Conservation (phyloP, 148 eudicot species). For the Cornus kousa region DNA sequence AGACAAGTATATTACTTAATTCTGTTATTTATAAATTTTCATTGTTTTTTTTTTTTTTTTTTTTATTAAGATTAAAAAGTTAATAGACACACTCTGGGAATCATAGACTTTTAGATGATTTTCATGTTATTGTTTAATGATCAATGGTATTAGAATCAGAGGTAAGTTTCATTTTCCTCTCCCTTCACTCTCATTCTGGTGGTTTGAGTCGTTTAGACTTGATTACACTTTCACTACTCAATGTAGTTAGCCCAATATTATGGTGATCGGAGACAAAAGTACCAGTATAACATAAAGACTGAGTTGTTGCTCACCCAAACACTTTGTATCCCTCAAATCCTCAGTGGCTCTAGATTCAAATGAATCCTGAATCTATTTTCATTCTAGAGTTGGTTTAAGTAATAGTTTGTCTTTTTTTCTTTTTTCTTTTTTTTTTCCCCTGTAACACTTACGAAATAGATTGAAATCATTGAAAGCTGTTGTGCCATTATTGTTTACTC, state of each 20-base stretch:
- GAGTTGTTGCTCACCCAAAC: too few relatives aligned
- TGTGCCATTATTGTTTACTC: not conserved
- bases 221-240: not conserved
- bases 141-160: not conserved
- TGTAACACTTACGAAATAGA: not conserved
- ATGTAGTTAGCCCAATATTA: not conserved
- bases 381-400: not conserved
- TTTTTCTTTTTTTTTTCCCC: not conserved
- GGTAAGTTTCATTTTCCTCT: not conserved
- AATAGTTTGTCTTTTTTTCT: not conserved
- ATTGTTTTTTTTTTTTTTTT: not conserved
- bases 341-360: not conserved
- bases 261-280: not conserved
- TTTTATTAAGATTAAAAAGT: not conserved
- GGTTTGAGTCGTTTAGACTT: not conserved
- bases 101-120: not conserved
- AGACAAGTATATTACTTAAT: conserved; percentile 43
- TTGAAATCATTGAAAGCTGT: not conserved
- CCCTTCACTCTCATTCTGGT: not conserved
- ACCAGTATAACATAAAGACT: not conserved
- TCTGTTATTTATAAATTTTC: not conserved
- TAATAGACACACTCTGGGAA: not conserved
- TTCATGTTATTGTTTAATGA: not conserved
- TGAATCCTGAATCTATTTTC: not conserved
- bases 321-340: not conserved